These are phyloP conservation scores for Monosporascus sp. DNA, from an alignment of 2,329 filamentous ascomycete genomes.

Conservation along the genomic window DNA sequence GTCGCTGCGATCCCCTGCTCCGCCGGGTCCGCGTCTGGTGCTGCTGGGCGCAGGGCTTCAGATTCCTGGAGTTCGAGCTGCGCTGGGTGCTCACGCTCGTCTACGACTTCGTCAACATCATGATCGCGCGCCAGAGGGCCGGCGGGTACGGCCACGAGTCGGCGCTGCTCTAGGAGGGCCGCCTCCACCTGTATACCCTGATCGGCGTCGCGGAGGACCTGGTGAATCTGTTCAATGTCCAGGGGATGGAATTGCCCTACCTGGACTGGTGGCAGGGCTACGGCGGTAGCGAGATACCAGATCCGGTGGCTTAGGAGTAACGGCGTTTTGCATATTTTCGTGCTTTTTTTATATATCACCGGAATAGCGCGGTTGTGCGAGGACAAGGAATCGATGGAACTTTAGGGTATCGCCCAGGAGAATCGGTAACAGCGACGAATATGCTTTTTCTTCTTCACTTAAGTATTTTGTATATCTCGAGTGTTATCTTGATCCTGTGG, in stretches of 20 bases:
- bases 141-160: neutral
- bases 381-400: too few relatives aligned
- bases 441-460: too few relatives aligned
- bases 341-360: neutral
- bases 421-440: too few relatives aligned
- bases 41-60: conserved; percentile 16
- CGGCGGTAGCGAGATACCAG: too few relatives aligned
- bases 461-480: too few relatives aligned
- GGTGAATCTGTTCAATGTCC: conserved; percentile 9
- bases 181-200: conserved; percentile 10
- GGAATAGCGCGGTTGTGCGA: too few relatives aligned
- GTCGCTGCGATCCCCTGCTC: neutral
- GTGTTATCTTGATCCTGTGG: too few relatives aligned
- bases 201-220: conserved; percentile 8
- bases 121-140: conserved; percentile 6
- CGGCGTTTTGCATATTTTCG: neutral
- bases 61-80: conserved; percentile 11
- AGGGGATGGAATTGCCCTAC: conserved; percentile 6
- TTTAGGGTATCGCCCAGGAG: too few relatives aligned
- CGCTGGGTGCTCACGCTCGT: conserved; percentile 15
- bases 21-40: conserved; percentile 11
- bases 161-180: conserved; percentile 9
- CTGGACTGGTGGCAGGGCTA: conserved; percentile 1
- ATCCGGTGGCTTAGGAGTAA: neutral
- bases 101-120: conserved; percentile 11